Conservation (phyloP, 2,329 filamentous ascomycete species). For the Gyromitra esculenta region DNA sequence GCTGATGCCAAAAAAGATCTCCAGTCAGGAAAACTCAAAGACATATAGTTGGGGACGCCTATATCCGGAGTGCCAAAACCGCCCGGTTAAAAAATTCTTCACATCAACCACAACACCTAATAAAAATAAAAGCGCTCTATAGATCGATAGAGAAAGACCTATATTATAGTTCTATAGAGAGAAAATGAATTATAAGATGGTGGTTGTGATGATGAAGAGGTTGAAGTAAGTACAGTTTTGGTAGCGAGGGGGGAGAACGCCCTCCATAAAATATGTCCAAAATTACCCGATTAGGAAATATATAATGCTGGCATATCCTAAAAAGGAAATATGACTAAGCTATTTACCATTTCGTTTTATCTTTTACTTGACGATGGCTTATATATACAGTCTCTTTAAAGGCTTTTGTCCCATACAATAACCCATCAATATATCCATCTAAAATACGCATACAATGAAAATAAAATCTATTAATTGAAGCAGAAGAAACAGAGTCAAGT, state of each 20-base stretch:
- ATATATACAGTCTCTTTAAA: constrained; percentile 39
- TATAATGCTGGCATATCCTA: too few relatives aligned
- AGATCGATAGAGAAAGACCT: too few relatives aligned
- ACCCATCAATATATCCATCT: constrained; percentile 19
- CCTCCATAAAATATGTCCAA: too few relatives aligned
- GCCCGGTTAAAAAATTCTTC: too few relatives aligned
- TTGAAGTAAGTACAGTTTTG: neutral
- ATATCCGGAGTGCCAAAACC: too few relatives aligned
- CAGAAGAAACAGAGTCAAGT: constrained; percentile 2
- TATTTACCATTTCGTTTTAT: constrained; percentile 26
- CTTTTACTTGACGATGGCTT: constrained; percentile 20
- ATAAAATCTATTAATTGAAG: constrained; percentile 16
- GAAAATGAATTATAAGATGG: too few relatives aligned
- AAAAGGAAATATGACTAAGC: too few relatives aligned
- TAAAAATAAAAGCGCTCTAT: too few relatives aligned
- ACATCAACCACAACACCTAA: too few relatives aligned
- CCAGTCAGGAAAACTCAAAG: neutral
- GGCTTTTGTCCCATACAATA: neutral
- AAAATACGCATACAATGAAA: neutral
- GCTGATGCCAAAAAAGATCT: neutral
- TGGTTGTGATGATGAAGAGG: neutral
- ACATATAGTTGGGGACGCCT: neutral
- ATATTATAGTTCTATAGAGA: too few relatives aligned
- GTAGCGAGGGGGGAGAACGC: too few relatives aligned
- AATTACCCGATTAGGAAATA: too few relatives aligned